Evolutionary conservation across 2,329 filamentous ascomycete species (phyloP).

Genomic region (Diaporthe eres): DNA sequence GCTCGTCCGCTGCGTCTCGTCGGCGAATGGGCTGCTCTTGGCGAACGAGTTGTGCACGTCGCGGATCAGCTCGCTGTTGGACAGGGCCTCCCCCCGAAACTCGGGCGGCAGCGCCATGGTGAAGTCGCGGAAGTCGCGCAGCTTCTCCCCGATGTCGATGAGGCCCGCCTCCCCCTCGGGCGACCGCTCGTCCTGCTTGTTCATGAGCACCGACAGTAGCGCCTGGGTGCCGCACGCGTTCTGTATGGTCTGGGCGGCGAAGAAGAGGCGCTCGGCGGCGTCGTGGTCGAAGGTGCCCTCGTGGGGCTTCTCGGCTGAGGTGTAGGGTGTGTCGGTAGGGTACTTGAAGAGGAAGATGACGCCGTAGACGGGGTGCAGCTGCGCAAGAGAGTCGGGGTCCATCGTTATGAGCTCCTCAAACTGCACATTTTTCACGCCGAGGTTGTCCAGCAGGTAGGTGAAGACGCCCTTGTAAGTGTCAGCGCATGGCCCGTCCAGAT

Average conservation of each 20-base stretch:
- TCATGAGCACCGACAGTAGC: constrained; percentile 90
- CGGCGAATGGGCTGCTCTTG: constrained; percentile 88
- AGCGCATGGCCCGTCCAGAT: constrained; percentile 48
- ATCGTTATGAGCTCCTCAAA: constrained; percentile 96
- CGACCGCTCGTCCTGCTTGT: constrained; percentile 72
- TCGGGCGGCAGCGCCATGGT: constrained; percentile 86
- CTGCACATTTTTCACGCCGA: constrained; percentile 93
- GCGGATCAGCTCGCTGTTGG: constrained; percentile 77
- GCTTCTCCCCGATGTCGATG: constrained; percentile 79
- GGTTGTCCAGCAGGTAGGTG: constrained; percentile 91
- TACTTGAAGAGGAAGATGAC: constrained; percentile 99
- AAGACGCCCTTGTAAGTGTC: constrained; percentile 83
- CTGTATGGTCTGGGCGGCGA: constrained; percentile 97
- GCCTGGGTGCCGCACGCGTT: constrained; percentile 99
- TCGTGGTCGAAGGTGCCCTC: constrained; percentile 86
- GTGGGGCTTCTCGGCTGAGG: constrained; percentile 72
- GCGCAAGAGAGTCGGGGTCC: constrained; percentile 79
- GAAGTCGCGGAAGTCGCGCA: constrained; percentile 89
- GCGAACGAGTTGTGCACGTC: constrained; percentile 93
- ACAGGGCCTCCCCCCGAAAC: constrained; percentile 72
- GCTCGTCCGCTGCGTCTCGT: constrained; percentile 84
- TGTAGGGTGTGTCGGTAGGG: constrained; percentile 77
- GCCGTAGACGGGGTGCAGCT: constrained; percentile 86
- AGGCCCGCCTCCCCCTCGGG: constrained; percentile 52
- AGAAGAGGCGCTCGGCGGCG: constrained; percentile 86